Conservation (phyloP, 306 rosid species). For the Cucumis hystrix region DNA sequence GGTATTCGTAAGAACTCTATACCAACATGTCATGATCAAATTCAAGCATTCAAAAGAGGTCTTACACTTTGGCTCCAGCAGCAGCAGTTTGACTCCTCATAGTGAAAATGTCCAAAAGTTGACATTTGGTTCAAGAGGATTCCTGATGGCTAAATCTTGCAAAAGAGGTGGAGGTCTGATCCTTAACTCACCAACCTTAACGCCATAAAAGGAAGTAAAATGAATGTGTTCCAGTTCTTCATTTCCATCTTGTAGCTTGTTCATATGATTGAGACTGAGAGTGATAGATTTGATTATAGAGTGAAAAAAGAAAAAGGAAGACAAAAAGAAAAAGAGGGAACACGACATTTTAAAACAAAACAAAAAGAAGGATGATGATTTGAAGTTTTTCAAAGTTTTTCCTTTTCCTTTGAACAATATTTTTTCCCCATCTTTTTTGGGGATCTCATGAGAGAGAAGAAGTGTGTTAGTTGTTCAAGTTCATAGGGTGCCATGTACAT, state of each 20-base stretch:
- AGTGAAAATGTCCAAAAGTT: not conserved
- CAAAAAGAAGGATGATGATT: not conserved
- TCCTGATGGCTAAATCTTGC: not conserved
- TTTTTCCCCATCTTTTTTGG: not conserved
- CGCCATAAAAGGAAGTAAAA: not conserved
- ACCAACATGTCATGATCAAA: not conserved
- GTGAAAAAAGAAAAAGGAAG: not conserved
- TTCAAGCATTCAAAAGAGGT: not conserved
- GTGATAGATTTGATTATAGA: not conserved
- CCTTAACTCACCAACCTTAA: not conserved
- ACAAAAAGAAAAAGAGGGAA: not conserved
- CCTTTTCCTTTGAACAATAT: not conserved
- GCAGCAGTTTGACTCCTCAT: not conserved
- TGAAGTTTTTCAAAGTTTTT: not conserved
- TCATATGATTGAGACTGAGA: not conserved
- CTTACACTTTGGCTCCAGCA: not conserved
- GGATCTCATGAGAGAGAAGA: not conserved
- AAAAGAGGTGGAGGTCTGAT: not conserved
- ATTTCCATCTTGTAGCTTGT: not conserved
- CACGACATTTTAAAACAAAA: not conserved
- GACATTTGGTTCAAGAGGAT: not conserved
- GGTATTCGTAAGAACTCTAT: constrained; percentile 26
- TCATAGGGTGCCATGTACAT: not conserved
- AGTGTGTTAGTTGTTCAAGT: not conserved
- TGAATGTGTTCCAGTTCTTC: not conserved